Base-by-base conservation (phyloP, 2,329 filamentous ascomycete species). In the Penicillium sp. region DNA sequence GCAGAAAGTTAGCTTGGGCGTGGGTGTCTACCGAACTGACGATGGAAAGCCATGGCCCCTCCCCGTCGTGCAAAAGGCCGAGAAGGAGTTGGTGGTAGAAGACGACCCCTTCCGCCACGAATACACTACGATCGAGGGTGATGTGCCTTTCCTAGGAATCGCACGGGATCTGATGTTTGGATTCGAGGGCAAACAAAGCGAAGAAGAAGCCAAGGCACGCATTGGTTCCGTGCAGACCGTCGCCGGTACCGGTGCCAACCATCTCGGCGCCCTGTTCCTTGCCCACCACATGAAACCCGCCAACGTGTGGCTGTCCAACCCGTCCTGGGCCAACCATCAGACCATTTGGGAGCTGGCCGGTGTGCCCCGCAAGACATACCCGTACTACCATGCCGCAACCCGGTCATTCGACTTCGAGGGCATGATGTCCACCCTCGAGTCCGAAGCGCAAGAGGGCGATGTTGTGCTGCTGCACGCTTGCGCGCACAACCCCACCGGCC, bases 281-380 rank as follows among this genome's bases (percentile, higher is more conserved):
- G 81, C 88, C 71, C 90, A 87, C 71, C 96, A 97, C 82, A 95
- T 89, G 83, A 82, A 80, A 62, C 80, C 79, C 14, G 76, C 86
- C 69, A 86, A 85, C 57, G 85, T 95, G 73, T 96, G 95, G 83
- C 81, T 97, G 73, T 96, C 91, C 66, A 89, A 91, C 75, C 94
- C 94, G 31, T 97, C 94, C 50, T 99, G 94, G 94, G 89, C 88
- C 63, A 97, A 97, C 79, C 94, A 99, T 83, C 87, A 94, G 79
- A 91, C 96, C 74, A 96, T 99, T 79, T 96, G 97, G 80, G 73
- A 76, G 31, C 60, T 75, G 47, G 84, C 81, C 73, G 96, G 95
- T 69, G 90, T 96, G 66, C 82, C 84, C 62, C 84, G 88, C 69
- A 87, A 87, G 67, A 85, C 85, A 61, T 97, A 97, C 78, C 93